Evolutionary conservation across 176 grass and related monocot genomes (phyloP).

Genomic region (Pontederia crassipes): DNA sequence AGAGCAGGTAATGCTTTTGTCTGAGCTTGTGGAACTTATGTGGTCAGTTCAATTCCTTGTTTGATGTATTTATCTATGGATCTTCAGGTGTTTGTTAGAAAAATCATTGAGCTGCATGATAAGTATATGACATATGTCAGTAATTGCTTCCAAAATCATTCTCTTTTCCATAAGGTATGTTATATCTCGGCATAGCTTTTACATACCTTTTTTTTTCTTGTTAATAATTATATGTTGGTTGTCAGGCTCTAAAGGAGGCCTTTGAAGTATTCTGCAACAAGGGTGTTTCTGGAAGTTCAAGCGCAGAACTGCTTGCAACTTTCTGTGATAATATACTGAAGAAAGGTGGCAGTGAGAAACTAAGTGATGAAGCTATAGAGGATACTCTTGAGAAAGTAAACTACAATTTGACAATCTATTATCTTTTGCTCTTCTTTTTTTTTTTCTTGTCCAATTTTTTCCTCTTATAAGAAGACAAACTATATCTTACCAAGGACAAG

Average conservation of each 20-base stretch:
- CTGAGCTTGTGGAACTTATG: no score
- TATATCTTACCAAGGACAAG: neutral
- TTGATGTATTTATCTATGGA: neutral
- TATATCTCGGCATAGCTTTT: neutral
- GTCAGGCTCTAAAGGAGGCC: slow-evolving; percentile 84
- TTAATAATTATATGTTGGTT: neutral
- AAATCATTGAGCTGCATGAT: slow-evolving; percentile 95
- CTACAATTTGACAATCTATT: neutral
- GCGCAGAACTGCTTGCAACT: slow-evolving; percentile 80
- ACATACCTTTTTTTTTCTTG: neutral
- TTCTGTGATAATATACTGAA: slow-evolving; percentile 98
- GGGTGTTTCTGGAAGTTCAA: slow-evolving; percentile 79
- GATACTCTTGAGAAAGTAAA: slow-evolving; percentile 95
- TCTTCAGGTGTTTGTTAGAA: slow-evolving; percentile 82
- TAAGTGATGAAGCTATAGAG: slow-evolving; percentile 98
- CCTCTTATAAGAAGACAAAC: neutral
- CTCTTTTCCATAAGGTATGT: slow-evolving; percentile 89
- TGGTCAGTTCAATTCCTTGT: no score
- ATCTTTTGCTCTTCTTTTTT: slow-evolving; percentile 6
- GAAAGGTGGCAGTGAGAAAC: slow-evolving; percentile 95
- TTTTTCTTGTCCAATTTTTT: slow-evolving; percentile 1
- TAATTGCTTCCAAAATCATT: slow-evolving; percentile 92
- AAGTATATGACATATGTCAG: slow-evolving; percentile 85
- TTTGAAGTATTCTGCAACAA: slow-evolving; percentile 99
- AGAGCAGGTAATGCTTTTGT: no score